Percentiles rank a stretch among this genome's conserved stretches.
Evolutionary conservation across 208 protist species (phyloP).

Genomic region (Jaenimonas drosophilae): DNA sequence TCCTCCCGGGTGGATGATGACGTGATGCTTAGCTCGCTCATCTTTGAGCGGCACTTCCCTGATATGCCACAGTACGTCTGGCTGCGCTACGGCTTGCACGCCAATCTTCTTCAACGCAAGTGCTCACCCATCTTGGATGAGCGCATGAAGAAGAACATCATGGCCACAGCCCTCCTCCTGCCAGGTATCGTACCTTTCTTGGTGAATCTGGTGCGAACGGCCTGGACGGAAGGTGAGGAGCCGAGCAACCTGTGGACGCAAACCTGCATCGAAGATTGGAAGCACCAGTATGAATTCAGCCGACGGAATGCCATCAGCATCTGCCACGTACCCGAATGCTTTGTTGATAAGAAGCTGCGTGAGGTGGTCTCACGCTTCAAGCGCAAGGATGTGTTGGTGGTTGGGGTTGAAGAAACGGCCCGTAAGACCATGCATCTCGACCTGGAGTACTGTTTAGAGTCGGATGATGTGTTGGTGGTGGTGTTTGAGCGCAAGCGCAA

Average conservation of each 20-base stretch:
- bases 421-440: constrained; percentile 53
- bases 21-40: constrained; percentile 71
- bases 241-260: constrained; percentile 39
- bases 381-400: constrained; percentile 49
- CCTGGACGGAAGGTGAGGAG: constrained; percentile 38
- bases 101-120: constrained; percentile 49
- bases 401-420: constrained; percentile 52
- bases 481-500: constrained; percentile 52
- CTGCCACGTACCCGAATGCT: constrained; percentile 43
- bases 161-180: constrained; percentile 67
- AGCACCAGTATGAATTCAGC: constrained; percentile 73
- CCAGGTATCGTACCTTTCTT: constrained; percentile 79
- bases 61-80: constrained; percentile 72
- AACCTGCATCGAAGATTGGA: constrained; percentile 57
- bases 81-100: constrained; percentile 72
- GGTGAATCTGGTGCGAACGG: constrained; percentile 73
- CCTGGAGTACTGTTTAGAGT: constrained; percentile 38
- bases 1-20: constrained; percentile 72
- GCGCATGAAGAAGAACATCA: constrained; percentile 77
- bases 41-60: constrained; percentile 65
- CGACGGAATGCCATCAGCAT: constrained; percentile 61
- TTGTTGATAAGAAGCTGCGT: constrained; percentile 30
- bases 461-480: constrained; percentile 47
- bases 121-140: constrained; percentile 59
- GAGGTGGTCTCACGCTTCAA: constrained; percentile 45